Evolutionary conservation across 768 basidiomycete species (phyloP).

Genomic region (Ramaria rubella): DNA sequence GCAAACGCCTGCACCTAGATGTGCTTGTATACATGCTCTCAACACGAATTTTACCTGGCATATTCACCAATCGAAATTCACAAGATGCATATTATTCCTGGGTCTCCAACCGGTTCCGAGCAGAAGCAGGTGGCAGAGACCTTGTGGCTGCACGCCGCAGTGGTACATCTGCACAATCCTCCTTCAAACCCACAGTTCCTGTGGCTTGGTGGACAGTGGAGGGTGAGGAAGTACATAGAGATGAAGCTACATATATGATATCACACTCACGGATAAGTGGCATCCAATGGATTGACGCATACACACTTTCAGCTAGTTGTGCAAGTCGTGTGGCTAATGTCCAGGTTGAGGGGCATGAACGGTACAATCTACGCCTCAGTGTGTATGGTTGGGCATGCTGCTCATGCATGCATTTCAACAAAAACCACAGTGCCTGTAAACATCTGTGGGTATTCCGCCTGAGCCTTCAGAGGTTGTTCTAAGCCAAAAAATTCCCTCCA

Average conservation of each 20-base stretch:
- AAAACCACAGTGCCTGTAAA: not conserved
- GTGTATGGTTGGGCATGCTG: not conserved
- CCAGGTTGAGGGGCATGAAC: not conserved
- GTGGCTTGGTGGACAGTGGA: not conserved
- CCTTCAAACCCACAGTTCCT: not conserved
- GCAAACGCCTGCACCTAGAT: slow-evolving; percentile 23
- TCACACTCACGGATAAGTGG: not conserved
- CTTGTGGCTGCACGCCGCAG: not conserved
- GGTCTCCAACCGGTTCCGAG: not conserved
- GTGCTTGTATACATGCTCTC: not conserved
- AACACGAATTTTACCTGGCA: not conserved
- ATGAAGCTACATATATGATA: not conserved
- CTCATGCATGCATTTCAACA: not conserved
- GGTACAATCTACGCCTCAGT: not conserved
- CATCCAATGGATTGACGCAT: not conserved
- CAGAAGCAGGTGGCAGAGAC: not conserved
- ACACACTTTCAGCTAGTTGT: not conserved
- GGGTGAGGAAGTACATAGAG: not conserved
- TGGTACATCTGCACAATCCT: not conserved
- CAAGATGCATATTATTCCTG: not conserved
- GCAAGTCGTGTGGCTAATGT: not conserved
- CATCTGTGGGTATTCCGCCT: not conserved
- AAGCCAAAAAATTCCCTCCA: not conserved
- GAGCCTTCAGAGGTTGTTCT: not conserved
- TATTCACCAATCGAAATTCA: not conserved